Conservation (phyloP, 495 filamentous ascomycete genomes). For the Aspergillus hancockii region DNA sequence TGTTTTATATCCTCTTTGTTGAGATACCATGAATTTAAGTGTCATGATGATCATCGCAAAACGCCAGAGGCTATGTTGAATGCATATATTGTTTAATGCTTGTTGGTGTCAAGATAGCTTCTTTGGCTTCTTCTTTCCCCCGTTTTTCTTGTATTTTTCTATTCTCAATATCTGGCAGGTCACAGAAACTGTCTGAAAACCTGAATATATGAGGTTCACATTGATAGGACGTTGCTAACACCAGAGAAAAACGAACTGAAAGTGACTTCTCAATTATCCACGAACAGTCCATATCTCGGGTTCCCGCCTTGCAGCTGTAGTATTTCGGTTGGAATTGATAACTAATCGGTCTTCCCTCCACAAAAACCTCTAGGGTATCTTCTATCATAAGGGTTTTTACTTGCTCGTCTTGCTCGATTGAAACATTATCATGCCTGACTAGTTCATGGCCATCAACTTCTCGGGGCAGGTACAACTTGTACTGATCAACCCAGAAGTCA, state of each 20-base stretch:
- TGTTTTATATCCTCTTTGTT: not conserved
- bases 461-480: not conserved
- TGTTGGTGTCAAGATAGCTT: too few species aligned
- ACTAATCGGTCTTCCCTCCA: not conserved
- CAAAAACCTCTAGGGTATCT: not conserved
- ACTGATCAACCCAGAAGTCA: not conserved
- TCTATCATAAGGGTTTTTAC: not conserved
- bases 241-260: not conserved
- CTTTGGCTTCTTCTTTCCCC: not conserved
- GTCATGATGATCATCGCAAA: not conserved
- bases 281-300: not conserved
- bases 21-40: not conserved
- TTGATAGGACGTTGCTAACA: not conserved
- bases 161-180: not conserved
- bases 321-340: not conserved
- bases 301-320: slow-evolving; percentile 52
- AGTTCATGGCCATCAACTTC: not conserved
- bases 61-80: too few species aligned
- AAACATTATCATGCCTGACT: not conserved
- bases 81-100: too few species aligned
- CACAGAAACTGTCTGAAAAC: not conserved
- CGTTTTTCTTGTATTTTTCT: not conserved
- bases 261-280: not conserved
- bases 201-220: not conserved
- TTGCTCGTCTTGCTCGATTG: not conserved